phyloP scores from a whole-genome alignment of 192 early-diverging fungal genomes.

The Martensiomyces pterosporus region DNA sequence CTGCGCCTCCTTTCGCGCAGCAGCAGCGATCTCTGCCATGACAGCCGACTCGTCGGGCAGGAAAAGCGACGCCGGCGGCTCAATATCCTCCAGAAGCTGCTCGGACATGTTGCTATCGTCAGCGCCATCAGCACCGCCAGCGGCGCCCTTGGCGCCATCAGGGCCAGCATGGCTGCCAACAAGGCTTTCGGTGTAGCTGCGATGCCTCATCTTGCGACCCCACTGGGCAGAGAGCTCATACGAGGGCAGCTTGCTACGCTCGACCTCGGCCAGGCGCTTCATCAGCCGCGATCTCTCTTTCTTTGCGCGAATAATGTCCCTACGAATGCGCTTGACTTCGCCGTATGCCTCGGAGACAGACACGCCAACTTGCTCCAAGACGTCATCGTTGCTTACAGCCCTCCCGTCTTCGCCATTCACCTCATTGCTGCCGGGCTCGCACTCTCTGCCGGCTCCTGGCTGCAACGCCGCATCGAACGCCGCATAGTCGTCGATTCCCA shows the following conservation, averaged over 20 bases:
- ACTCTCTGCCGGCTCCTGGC: background rate
- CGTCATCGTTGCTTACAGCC: conserved; percentile 26
- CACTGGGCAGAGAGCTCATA: conserved; percentile 36
- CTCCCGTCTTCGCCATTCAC: no score
- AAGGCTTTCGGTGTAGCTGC: conserved; percentile 22
- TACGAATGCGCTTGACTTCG: conserved; percentile 27
- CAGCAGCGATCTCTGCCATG: conserved; percentile 14
- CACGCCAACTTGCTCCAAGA: conserved; percentile 30
- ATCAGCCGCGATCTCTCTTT: conserved; percentile 33
- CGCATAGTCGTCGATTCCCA: conserved; percentile 11
- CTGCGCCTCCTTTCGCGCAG: background rate
- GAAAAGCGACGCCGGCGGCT: conserved; percentile 35
- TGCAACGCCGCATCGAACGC: conserved; percentile 3
- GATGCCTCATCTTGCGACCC: conserved; percentile 30
- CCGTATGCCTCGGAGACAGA: conserved; percentile 23
- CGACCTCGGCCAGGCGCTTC: conserved; percentile 34
- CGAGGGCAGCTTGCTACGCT: conserved; percentile 38
- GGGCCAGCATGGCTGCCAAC: background rate
- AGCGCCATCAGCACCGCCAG: background rate
- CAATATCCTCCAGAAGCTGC: conserved; percentile 12
- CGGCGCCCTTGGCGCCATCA: background rate
- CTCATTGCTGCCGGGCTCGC: background rate
- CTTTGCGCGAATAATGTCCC: conserved; percentile 16
- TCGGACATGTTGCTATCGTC: conserved; percentile 1
- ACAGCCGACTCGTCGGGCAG: conserved; percentile 28